phyloP scores from a whole-genome alignment of 768 basidiomycete genomes.

The Pluteus cervinus region DNA sequence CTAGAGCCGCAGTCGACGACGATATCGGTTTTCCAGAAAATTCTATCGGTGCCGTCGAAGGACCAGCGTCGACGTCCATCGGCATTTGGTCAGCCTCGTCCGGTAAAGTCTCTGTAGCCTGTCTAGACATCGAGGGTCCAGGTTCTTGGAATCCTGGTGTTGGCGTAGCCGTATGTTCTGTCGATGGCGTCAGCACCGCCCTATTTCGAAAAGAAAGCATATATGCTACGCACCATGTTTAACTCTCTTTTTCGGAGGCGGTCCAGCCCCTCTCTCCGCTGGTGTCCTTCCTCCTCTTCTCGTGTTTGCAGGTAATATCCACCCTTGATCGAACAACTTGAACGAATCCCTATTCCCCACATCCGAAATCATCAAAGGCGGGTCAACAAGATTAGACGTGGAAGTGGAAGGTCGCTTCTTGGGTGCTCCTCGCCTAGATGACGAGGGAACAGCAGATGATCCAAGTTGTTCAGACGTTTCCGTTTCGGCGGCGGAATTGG shows the following conservation, averaged over 20 bases:
- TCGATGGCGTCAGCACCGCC: constrained; percentile 12
- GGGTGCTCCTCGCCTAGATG: too few species aligned
- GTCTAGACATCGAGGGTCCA: constrained; percentile 2
- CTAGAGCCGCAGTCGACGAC: constrained; percentile 2
- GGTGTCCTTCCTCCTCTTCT: constrained; percentile 54
- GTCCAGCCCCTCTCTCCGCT: constrained; percentile 36
- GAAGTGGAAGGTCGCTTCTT: constrained; percentile 23
- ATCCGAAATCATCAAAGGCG: constrained; percentile 58
- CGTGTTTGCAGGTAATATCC: constrained; percentile 77
- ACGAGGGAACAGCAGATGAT: too few species aligned
- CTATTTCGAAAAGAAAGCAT: constrained; percentile 4
- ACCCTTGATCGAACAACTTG: constrained; percentile 77
- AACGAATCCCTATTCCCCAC: constrained; percentile 73
- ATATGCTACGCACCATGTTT: constrained; percentile 33
- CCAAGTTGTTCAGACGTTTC: constrained; percentile 14
- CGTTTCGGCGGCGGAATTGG: constrained; percentile 1
- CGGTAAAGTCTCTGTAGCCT: background rate
- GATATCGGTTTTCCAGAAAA: background rate
- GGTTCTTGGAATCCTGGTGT: constrained; percentile 17
- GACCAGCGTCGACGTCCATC: background rate
- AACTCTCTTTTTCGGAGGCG: constrained; percentile 51
- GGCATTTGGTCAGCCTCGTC: background rate
- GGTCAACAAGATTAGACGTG: constrained; percentile 20
- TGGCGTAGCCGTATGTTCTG: constrained; percentile 16
- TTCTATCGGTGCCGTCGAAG: background rate